Percentiles rank a stretch among this genome's conserved stretches.
Conservation (phyloP, 176 grass and related monocot genomes). For the Aegilops longissima region DNA sequence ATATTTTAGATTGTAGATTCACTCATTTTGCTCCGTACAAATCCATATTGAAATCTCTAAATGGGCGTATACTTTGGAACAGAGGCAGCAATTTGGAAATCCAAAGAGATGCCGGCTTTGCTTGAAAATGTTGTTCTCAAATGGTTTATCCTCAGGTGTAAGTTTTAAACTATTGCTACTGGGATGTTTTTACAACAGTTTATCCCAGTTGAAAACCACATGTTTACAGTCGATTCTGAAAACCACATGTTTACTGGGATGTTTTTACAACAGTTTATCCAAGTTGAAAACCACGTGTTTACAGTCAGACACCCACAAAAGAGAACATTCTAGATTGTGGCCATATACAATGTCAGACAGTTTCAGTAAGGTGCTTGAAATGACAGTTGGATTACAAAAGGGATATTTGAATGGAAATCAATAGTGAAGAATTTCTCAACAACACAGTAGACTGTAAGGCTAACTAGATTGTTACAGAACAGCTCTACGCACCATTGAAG, state of each 20-base stretch:
- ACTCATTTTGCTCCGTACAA: no score
- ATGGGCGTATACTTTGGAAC: no score
- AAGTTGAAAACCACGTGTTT: background rate
- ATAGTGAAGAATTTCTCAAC: constrained; percentile 6
- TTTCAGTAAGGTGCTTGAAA: constrained; percentile 3
- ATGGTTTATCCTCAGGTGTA: background rate
- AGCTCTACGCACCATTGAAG: constrained; percentile 32
- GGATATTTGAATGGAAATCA: background rate
- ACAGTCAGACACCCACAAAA: background rate
- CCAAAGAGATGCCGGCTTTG: background rate
- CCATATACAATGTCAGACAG: constrained; percentile 6
- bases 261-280: background rate
- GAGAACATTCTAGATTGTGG: background rate
- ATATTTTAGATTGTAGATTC: no score
- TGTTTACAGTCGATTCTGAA: no score
- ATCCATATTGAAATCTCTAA: no score
- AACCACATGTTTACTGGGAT: no score
- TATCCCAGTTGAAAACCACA: background rate
- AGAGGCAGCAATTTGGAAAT: no score
- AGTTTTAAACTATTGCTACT: no score
- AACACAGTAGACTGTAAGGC: background rate
- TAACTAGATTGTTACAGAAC: constrained; percentile 28
- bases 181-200: background rate
- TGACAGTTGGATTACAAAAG: background rate
- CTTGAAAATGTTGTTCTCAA: background rate